Conservation (phyloP, 1,284 basidiomycete genomes). For the Nidula niveotomentosa region DNA sequence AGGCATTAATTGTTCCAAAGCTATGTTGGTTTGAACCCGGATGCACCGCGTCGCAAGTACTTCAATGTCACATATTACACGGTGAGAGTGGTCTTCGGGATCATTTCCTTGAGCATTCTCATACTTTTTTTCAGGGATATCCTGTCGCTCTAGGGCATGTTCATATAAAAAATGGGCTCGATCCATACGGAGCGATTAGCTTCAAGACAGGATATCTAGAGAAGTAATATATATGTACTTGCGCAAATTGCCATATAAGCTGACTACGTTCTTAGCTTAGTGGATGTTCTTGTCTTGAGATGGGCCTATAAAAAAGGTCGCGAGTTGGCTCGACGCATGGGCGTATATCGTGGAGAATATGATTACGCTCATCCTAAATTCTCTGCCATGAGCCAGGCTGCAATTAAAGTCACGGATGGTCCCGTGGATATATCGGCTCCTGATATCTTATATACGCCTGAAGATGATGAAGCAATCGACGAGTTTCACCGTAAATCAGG, state of each 20-base stretch:
- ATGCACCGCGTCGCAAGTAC: slow-evolving; percentile 24
- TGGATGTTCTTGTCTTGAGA: slow-evolving; percentile 12
- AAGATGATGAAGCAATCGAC: slow-evolving; percentile 58
- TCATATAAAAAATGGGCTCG: slow-evolving; percentile 37
- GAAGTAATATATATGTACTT: slow-evolving; percentile 13
- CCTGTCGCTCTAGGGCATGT: slow-evolving; percentile 39
- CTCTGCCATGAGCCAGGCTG: slow-evolving; percentile 41
- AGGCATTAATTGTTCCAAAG: slow-evolving; percentile 9
- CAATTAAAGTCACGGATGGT: slow-evolving; percentile 20
- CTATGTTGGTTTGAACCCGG: slow-evolving; percentile 20
- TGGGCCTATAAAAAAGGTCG: slow-evolving; percentile 59
- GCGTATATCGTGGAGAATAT: slow-evolving; percentile 53
- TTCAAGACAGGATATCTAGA: slow-evolving; percentile 37
- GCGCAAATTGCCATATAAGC: background rate
- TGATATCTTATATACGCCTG: slow-evolving; percentile 49
- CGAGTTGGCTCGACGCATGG: slow-evolving; percentile 61
- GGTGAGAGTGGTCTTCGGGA: slow-evolving; percentile 12
- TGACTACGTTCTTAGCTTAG: background rate
- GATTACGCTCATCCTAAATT: slow-evolving; percentile 47
- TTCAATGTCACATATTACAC: slow-evolving; percentile 26
- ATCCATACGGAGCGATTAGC: slow-evolving; percentile 31
- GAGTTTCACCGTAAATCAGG: slow-evolving; percentile 28
- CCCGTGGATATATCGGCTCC: slow-evolving; percentile 42
- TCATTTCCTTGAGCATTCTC: too few relatives aligned
- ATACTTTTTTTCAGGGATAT: slow-evolving; percentile 25